These are phyloP conservation scores for Paulownia fortunei DNA, from an alignment of 257 asterid species.

Conservation along the genomic window DNA sequence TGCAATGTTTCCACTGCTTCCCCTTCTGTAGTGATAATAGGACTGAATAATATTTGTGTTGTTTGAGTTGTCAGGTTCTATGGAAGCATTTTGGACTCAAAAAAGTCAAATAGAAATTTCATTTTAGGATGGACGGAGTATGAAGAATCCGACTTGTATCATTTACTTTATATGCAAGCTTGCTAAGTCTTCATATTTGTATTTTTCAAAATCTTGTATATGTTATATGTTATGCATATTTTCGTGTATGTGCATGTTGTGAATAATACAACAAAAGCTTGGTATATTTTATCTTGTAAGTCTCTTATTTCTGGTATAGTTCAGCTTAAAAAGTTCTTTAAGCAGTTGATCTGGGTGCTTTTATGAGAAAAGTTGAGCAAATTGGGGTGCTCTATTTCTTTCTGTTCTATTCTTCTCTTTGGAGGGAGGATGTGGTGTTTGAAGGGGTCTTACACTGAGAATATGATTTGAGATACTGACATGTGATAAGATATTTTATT, in stretches of 20 bases:
- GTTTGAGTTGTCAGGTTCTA: conserved; percentile 1
- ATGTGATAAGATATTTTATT: not conserved
- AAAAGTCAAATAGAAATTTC: not conserved
- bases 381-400: not conserved
- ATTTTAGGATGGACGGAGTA: not conserved
- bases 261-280: conserved; percentile 1
- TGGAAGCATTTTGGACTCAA: not conserved
- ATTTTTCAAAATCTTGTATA: not conserved
- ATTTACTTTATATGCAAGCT: not conserved
- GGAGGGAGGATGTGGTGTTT: not conserved
- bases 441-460: conserved; percentile 7
- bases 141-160: not conserved
- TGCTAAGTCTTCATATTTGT: not conserved
- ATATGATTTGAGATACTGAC: not conserved
- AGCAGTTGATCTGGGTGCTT: not conserved
- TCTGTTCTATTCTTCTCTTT: not conserved
- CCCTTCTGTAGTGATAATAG: not conserved
- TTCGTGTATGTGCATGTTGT: not conserved
- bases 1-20: not conserved
- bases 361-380: not conserved
- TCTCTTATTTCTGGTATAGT: conserved; percentile 1
- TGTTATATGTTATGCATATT: not conserved
- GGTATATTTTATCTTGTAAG: not conserved
- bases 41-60: not conserved
- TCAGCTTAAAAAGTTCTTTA: not conserved